Evolutionary conservation across 257 asterid species (phyloP).

Genomic region (Thymus mandschuricus): DNA sequence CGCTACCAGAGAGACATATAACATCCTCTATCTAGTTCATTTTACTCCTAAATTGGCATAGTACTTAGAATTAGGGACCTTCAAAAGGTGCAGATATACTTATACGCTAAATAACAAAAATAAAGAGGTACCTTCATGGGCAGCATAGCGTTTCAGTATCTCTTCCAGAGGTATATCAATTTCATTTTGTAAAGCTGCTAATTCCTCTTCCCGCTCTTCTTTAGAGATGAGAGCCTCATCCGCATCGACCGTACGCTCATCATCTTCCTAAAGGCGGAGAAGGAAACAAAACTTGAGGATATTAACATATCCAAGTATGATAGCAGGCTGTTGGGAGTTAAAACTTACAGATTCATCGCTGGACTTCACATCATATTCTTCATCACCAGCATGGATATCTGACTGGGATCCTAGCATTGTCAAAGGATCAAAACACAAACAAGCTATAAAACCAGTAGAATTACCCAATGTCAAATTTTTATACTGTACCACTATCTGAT

Average conservation of each 20-base stretch:
- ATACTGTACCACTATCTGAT: conserved; percentile 55
- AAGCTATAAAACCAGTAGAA: conserved; percentile 26
- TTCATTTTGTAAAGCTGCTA: conserved; percentile 82
- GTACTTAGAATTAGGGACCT: conserved; percentile 19
- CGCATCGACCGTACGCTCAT: conserved; percentile 93
- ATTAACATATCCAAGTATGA: conserved; percentile 20
- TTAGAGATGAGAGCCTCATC: conserved; percentile 90
- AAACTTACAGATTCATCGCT: conserved; percentile 77
- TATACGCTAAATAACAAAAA: conserved; percentile 8
- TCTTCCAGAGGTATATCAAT: conserved; percentile 84
- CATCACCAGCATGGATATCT: conserved; percentile 65
- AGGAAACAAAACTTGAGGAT: conserved; percentile 25
- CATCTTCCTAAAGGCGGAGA: conserved; percentile 83
- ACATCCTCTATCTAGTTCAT: conserved; percentile 14
- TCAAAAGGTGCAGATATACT: not conserved
- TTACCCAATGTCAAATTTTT: conserved; percentile 14
- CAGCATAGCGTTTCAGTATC: conserved; percentile 74
- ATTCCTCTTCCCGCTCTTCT: conserved; percentile 96
- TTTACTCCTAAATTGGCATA: conserved; percentile 22
- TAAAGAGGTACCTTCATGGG: conserved; percentile 60
- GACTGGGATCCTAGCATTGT: conserved; percentile 72
- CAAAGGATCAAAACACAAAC: conserved; percentile 39
- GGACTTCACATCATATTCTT: conserved; percentile 69
- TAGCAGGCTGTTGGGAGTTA: conserved; percentile 16
- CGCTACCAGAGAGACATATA: not conserved